Conservation (phyloP, 805 yeast species). For the Debaryomyces prosopidis region DNA sequence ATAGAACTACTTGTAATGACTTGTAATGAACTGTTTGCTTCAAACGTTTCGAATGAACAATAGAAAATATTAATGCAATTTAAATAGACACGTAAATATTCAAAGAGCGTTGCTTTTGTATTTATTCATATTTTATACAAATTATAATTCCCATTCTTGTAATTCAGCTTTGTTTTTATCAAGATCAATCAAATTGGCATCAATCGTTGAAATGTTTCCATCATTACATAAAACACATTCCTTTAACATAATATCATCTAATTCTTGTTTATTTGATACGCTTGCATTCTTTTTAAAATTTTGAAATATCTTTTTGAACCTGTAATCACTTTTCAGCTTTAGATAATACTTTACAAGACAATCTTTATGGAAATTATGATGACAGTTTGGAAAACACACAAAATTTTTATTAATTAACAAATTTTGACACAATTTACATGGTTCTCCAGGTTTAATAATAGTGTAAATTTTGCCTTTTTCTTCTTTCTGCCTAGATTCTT, state of each 20-base stretch:
- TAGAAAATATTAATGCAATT: no score
- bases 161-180: constrained; percentile 35
- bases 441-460: constrained; percentile 77
- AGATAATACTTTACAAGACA: constrained; percentile 69
- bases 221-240: constrained; percentile 82
- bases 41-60: no score
- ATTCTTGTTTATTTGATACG: constrained; percentile 42
- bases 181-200: constrained; percentile 53
- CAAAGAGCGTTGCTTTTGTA: neutral
- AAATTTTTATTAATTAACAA: constrained; percentile 73
- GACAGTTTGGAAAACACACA: constrained; percentile 78
- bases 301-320: constrained; percentile 61
- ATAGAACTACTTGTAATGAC: neutral
- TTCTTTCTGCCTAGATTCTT: constrained; percentile 33
- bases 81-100: no score
- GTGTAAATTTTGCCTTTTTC: constrained; percentile 50
- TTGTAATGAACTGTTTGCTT: neutral
- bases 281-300: constrained; percentile 48
- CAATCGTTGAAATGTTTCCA: constrained; percentile 66
- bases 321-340: constrained; percentile 61
- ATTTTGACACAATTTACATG: constrained; percentile 72
- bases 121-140: neutral
- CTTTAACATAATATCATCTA: constrained; percentile 59
- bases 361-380: constrained; percentile 85
- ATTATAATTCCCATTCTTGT: constrained; percentile 50